These are phyloP conservation scores for Lachancea lanzarotensis DNA, from an alignment of 805 yeast species.

Conservation along the genomic window DNA sequence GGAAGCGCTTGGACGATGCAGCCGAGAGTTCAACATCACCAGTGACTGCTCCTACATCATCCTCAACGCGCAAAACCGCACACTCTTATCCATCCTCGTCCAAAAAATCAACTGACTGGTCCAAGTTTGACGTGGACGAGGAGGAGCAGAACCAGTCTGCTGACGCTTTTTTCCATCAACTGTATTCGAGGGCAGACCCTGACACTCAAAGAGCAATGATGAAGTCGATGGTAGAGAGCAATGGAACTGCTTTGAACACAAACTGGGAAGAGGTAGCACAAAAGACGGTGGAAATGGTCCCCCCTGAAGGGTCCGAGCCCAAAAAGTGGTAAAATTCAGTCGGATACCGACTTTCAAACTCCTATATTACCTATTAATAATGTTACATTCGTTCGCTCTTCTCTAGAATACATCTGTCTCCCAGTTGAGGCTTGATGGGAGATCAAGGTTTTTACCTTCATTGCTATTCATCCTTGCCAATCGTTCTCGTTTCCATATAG, in stretches of 20 bases:
- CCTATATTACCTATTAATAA: background rate
- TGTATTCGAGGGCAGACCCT: slow-evolving; percentile 76
- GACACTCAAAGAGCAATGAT: slow-evolving; percentile 91
- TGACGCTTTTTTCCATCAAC: slow-evolving; percentile 63
- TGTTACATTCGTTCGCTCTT: slow-evolving; percentile 2
- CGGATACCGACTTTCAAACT: slow-evolving; percentile 1
- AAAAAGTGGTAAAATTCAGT: slow-evolving; percentile 41
- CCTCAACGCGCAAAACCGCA: slow-evolving; percentile 1
- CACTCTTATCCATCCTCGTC: slow-evolving; percentile 58
- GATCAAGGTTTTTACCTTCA: background rate
- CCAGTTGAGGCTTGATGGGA: slow-evolving; percentile 11
- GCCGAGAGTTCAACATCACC: background rate
- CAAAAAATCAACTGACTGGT: slow-evolving; percentile 63
- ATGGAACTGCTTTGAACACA: slow-evolving; percentile 89
- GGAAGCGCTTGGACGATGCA: slow-evolving; percentile 43
- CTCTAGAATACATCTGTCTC: slow-evolving; percentile 10
- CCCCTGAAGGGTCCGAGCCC: slow-evolving; percentile 70
- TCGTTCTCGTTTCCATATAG: slow-evolving; percentile 28
- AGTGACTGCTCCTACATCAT: background rate
- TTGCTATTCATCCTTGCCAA: slow-evolving; percentile 23
- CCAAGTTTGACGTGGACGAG: slow-evolving; percentile 42
- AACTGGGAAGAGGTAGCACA: slow-evolving; percentile 84
- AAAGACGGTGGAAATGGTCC: slow-evolving; percentile 55
- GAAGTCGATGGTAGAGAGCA: slow-evolving; percentile 90
- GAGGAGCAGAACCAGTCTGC: slow-evolving; percentile 45